Evolutionary conservation across 371 early-diverging fungal genomes (phyloP).

Genomic region (Rhizopus delemar): DNA sequence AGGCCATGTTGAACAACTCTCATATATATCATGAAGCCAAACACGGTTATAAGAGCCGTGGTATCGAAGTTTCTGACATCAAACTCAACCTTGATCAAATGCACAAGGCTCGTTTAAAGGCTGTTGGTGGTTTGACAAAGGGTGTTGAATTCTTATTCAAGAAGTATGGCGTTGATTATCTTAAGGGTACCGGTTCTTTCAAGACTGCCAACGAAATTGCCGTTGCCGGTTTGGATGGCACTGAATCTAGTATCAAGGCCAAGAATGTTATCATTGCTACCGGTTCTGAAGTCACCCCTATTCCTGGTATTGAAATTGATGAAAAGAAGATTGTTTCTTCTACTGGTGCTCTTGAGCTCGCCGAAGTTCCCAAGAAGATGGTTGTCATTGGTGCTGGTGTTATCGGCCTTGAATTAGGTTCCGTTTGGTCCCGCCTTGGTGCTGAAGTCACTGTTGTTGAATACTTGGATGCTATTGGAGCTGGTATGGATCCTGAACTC

Average conservation of each 20-base stretch:
- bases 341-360: slow-evolving; percentile 93
- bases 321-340: slow-evolving; percentile 96
- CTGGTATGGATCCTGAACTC: slow-evolving; percentile 95
- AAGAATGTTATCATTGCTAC: slow-evolving; percentile 98
- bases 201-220: slow-evolving; percentile 76
- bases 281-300: slow-evolving; percentile 92
- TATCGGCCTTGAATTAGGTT: slow-evolving; percentile 97
- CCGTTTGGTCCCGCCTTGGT: slow-evolving; percentile 96
- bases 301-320: slow-evolving; percentile 93
- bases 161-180: slow-evolving; percentile 94
- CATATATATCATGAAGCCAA: slow-evolving; percentile 93
- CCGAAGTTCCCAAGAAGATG: slow-evolving; percentile 95
- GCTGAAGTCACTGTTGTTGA: slow-evolving; percentile 96
- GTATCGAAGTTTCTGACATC: slow-evolving; percentile 89
- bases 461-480: slow-evolving; percentile 91
- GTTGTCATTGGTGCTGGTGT: slow-evolving; percentile 98
- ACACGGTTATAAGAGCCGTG: slow-evolving; percentile 90
- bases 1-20: slow-evolving; percentile 97
- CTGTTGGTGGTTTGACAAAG: slow-evolving; percentile 86
- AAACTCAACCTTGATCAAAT: slow-evolving; percentile 84
- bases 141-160: slow-evolving; percentile 96
- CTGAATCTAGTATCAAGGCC: slow-evolving; percentile 66
- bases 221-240: slow-evolving; percentile 83
- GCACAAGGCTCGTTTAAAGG: slow-evolving; percentile 90
- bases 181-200: slow-evolving; percentile 91